Conservation (phyloP, 768 basidiomycete species). For the Hemileccinum impolitum region DNA sequence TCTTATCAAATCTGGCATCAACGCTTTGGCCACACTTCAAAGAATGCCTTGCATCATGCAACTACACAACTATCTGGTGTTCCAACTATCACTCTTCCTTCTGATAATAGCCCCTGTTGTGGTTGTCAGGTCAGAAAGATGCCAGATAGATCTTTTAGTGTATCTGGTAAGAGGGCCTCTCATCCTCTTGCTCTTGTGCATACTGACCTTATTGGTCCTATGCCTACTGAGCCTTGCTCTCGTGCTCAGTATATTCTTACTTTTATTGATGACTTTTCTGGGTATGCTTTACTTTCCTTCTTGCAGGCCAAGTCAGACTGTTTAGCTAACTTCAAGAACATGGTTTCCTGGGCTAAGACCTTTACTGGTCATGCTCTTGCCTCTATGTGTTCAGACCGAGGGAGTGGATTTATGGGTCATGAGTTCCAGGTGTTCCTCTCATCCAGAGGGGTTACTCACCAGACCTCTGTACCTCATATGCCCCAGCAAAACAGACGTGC, state of each 20-base stretch:
- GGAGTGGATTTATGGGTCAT: neutral
- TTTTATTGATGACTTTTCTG: neutral
- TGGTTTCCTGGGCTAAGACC: neutral
- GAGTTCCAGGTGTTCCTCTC: neutral
- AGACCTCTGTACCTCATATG: neutral
- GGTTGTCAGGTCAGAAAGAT: neutral
- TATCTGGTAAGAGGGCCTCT: neutral
- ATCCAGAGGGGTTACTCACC: neutral
- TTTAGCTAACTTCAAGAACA: neutral
- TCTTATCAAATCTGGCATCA: neutral
- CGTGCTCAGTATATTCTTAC: neutral
- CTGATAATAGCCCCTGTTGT: neutral
- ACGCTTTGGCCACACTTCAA: neutral
- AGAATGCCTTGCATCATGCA: neutral
- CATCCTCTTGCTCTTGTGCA: neutral
- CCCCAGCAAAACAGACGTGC: neutral
- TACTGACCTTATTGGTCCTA: neutral
- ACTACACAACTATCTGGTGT: neutral
- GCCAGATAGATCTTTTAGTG: neutral
- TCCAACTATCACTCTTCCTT: neutral
- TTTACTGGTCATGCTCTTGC: neutral
- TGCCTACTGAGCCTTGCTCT: neutral
- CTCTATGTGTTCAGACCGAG: neutral
- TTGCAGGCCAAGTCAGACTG: neutral
- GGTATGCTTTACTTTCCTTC: neutral